Conservation (phyloP, 331 rosid species). For the Spiraea crenata region DNA sequence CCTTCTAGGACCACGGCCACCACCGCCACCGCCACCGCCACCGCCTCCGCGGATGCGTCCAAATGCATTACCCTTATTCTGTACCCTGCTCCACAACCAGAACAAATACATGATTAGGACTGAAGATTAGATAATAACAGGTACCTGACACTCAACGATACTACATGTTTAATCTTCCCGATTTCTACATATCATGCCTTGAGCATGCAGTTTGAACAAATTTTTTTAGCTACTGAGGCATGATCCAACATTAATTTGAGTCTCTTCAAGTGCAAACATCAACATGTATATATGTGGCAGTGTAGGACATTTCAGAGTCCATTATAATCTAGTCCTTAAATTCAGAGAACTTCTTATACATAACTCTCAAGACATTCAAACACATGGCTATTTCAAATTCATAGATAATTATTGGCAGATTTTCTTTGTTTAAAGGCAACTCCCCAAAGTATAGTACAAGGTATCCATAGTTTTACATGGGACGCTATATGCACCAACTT, state of each 20-base stretch:
- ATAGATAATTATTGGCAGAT: no score
- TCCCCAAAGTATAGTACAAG: no score
- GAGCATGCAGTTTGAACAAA: background rate
- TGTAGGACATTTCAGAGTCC: no score
- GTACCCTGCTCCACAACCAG: constrained; percentile 55
- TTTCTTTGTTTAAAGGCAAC: no score
- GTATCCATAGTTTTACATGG: no score
- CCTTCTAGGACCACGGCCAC: constrained; percentile 69
- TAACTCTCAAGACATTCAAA: no score
- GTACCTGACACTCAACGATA: background rate
- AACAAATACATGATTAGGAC: constrained; percentile 13
- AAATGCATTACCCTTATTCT: constrained; percentile 59
- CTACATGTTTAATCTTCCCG: background rate
- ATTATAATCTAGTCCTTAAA: no score
- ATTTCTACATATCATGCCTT: background rate
- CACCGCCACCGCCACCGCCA: constrained; percentile 61
- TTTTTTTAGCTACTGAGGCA: background rate
- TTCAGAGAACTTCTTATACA: no score
- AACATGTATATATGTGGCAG: background rate
- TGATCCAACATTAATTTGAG: background rate
- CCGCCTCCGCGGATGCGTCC: constrained; percentile 62
- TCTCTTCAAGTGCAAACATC: background rate
- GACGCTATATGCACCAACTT: no score
- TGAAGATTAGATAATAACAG: background rate
- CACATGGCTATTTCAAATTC: no score